Conservation (phyloP, 1,284 basidiomycete species). For the Apiotrichum gracile region DNA sequence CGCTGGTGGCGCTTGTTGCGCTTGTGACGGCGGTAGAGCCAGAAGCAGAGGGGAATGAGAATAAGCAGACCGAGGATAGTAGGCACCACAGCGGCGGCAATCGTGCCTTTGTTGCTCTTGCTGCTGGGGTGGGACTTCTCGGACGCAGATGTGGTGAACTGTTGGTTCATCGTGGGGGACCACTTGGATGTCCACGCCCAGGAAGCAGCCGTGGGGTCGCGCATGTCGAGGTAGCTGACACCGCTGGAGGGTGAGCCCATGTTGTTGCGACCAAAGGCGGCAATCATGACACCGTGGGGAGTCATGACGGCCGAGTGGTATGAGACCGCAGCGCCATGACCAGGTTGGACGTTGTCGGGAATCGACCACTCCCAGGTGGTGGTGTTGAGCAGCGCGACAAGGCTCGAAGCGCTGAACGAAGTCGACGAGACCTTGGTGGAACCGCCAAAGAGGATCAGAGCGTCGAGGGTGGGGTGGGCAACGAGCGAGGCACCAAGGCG, state of each 20-base stretch:
- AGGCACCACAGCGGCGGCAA: constrained; percentile 39
- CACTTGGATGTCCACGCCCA: constrained; percentile 44
- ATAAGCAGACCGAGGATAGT: constrained; percentile 33
- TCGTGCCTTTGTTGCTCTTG: constrained; percentile 17
- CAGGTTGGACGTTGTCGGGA: constrained; percentile 40
- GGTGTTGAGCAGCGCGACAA: constrained; percentile 42
- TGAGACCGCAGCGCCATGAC: constrained; percentile 30
- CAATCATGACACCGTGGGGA: constrained; percentile 45
- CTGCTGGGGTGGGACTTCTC: background rate
- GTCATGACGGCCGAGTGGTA: constrained; percentile 46
- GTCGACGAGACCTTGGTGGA: constrained; percentile 6
- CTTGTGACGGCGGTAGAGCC: constrained; percentile 36
- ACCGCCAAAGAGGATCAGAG: constrained; percentile 10
- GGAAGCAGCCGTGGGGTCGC: constrained; percentile 22
- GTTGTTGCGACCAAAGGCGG: constrained; percentile 40
- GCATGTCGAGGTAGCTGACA: constrained; percentile 44
- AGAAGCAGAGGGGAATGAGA: constrained; percentile 31
- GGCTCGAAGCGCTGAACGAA: constrained; percentile 20
- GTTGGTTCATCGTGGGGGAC: constrained; percentile 34
- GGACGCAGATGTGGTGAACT: background rate
- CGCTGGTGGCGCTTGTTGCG: constrained; percentile 38
- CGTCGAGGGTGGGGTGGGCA: constrained; percentile 33
- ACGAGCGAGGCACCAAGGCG: constrained; percentile 43
- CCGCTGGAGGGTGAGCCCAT: constrained; percentile 27
- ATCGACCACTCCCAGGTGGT: constrained; percentile 42